Conservation (phyloP, 116 monocot species). For the Trichopus zeylanicus region DNA sequence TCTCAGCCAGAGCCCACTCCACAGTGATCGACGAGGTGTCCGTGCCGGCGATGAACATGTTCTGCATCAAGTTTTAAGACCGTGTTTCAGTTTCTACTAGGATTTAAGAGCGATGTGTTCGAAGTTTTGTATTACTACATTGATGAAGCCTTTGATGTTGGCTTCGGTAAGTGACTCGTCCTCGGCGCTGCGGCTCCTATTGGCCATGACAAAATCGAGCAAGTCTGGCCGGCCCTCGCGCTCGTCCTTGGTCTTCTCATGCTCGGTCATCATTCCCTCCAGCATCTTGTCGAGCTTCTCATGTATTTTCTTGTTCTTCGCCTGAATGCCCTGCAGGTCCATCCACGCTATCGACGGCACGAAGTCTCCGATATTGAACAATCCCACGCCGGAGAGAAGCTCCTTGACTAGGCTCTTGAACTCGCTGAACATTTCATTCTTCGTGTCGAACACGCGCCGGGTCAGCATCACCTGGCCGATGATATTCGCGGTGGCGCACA, state of each 20-base stretch:
- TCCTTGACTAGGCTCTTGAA: background rate
- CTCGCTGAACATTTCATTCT: background rate
- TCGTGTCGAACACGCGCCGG: background rate
- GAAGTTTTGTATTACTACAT: too few species aligned
- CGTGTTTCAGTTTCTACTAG: too few species aligned
- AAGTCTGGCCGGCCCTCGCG: background rate
- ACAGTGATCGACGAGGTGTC: too few species aligned
- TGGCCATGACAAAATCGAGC: background rate
- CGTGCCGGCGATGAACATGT: too few species aligned
- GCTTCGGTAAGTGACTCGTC: background rate
- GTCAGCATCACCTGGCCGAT: background rate
- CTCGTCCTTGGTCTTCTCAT: background rate
- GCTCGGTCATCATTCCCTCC: background rate
- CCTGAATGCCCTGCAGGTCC: too few species aligned
- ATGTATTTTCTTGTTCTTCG: background rate
- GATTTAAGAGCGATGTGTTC: too few species aligned
- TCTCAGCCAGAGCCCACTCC: too few species aligned
- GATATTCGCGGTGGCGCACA: too few species aligned
- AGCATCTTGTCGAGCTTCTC: background rate
- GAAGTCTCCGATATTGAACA: background rate
- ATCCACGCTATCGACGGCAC: background rate
- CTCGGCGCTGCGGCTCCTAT: background rate
- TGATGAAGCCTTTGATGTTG: background rate
- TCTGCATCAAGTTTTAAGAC: too few species aligned
- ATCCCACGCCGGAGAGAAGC: background rate